Conservation (phyloP, 805 yeast genomes). For the Starmerella geochares region DNA sequence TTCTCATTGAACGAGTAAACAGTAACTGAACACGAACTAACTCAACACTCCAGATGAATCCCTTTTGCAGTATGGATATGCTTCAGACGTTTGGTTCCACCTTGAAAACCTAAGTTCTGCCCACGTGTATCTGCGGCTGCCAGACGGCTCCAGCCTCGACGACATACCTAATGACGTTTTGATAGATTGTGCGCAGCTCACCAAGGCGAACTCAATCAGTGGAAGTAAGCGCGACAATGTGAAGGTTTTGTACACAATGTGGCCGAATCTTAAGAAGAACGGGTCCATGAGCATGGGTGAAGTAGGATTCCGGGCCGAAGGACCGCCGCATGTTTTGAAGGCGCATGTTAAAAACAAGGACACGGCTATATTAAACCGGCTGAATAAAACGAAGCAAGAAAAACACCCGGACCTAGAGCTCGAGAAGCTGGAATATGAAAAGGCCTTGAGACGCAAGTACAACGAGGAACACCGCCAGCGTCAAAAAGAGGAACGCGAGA, state of each 20-base stretch:
- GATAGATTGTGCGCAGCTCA: slow-evolving; percentile 55
- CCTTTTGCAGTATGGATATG: slow-evolving; percentile 52
- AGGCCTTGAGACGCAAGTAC: slow-evolving; percentile 29
- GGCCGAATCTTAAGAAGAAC: slow-evolving; percentile 31
- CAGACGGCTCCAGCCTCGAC: slow-evolving; percentile 38
- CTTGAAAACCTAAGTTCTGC: slow-evolving; percentile 69
- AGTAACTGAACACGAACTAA: not conserved
- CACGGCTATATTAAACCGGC: slow-evolving; percentile 44
- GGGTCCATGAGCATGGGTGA: slow-evolving; percentile 6
- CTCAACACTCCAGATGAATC: slow-evolving; percentile 35
- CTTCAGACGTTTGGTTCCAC: slow-evolving; percentile 65
- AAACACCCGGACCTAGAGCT: slow-evolving; percentile 12
- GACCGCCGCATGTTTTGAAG: slow-evolving; percentile 36
- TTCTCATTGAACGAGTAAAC: too few species aligned
- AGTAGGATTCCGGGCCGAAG: slow-evolving; percentile 5
- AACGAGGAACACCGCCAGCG: slow-evolving; percentile 33
- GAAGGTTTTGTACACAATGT: slow-evolving; percentile 4
- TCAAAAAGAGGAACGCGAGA: slow-evolving; percentile 36
- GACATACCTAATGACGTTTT: slow-evolving; percentile 45
- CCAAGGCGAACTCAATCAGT: slow-evolving; percentile 53
- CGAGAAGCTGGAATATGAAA: slow-evolving; percentile 32
- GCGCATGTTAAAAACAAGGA: slow-evolving; percentile 46
- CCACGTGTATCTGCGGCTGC: slow-evolving; percentile 57
- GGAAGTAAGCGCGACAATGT: slow-evolving; percentile 10
- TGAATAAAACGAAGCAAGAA: not conserved